Evolutionary conservation across 208 protist genomes (phyloP), one percentile per base, ranked within the genome.

Genomic region (Leishmania major): DNA sequence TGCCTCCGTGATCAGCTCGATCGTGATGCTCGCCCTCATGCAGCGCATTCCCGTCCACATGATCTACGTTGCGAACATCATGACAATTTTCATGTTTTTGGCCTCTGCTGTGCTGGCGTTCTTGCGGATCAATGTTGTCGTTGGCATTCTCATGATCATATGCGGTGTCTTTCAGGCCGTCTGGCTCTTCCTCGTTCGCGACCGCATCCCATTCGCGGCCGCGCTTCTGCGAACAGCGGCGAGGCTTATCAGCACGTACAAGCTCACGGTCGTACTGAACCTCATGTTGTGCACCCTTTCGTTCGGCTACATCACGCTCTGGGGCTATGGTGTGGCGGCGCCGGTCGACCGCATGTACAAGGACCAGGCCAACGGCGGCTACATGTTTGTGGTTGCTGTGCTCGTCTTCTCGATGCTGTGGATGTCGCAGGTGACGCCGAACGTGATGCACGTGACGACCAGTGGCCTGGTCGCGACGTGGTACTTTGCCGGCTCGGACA

Each of bases 381-480:
- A 95, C 81, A 77, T 75, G 35, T 81, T 94, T 31, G 83, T 86
- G 35, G 84, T 92, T 57, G 75, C 76, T 17, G 67, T 94, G 77
- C 86, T 95, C 75, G 81, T 93, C 47, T 81, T 97, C 25, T 81
- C 88, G 49, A 77, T 97, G 67, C 85, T 93, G 70, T 94, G 91
- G 87, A 79, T 90, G 37, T 87, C 77, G 76, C 89, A 97, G 82
- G 94, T 97, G 78, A 76, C 95, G 31, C 77, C 84, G 35, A 97
- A 98, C 82, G 60, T 97, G 57, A 93, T 96, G 87, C 93, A 97
- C 78, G 92, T 95, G 49, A 97, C 94, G 71, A 92, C 93, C 22
- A 75, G 87, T 7, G 95, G 95, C 53, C 86, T 97, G 35, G 88
- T 91, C 35, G 95, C 94, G 5, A 97, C 93, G 66, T 97, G 95